phyloP scores from a whole-genome alignment of 495 filamentous ascomycete species.

The Barbatosphaeria neglecta region DNA sequence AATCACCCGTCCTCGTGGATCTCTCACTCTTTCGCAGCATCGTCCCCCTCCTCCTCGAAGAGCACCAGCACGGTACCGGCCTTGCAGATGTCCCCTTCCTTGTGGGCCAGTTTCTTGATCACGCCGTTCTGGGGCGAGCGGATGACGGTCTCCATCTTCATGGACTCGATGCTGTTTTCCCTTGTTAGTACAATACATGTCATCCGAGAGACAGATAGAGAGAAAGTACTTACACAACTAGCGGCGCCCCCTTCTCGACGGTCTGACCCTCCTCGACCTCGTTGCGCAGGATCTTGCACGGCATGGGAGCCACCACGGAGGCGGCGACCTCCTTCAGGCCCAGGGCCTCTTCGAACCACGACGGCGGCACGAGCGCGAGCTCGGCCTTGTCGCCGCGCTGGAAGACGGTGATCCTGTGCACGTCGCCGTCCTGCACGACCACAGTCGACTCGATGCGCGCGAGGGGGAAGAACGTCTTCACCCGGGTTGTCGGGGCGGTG shows the following conservation, averaged over 20 bases:
- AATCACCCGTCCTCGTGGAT: too few species aligned
- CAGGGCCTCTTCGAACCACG: constrained; percentile 77
- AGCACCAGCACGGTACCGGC: constrained; percentile 45
- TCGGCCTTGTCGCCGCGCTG: constrained; percentile 71
- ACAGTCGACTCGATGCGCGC: constrained; percentile 73
- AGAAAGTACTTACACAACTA: constrained; percentile 57
- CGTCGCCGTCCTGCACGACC: constrained; percentile 45
- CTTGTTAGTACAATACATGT: constrained; percentile 6
- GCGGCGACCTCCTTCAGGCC: constrained; percentile 70
- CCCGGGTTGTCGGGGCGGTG: constrained; percentile 14
- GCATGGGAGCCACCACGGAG: constrained; percentile 82
- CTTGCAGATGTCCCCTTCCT: constrained; percentile 59
- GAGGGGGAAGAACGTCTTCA: constrained; percentile 59
- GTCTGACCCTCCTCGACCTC: constrained; percentile 68
- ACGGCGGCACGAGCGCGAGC: constrained; percentile 52
- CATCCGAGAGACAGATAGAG: neutral
- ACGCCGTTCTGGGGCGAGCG: constrained; percentile 74
- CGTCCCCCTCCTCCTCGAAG: constrained; percentile 28
- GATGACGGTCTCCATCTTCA: constrained; percentile 99
- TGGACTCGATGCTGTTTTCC: constrained; percentile 66
- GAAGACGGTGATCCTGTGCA: constrained; percentile 63
- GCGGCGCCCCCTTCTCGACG: constrained; percentile 74
- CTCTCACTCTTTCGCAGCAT: too few species aligned
- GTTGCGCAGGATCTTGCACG: constrained; percentile 81
- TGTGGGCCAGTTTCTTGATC: constrained; percentile 72